Percentiles rank a stretch among this genome's conserved stretches.
Evolutionary conservation across 345 rosid species (phyloP).

Genomic region (Draba incana): DNA sequence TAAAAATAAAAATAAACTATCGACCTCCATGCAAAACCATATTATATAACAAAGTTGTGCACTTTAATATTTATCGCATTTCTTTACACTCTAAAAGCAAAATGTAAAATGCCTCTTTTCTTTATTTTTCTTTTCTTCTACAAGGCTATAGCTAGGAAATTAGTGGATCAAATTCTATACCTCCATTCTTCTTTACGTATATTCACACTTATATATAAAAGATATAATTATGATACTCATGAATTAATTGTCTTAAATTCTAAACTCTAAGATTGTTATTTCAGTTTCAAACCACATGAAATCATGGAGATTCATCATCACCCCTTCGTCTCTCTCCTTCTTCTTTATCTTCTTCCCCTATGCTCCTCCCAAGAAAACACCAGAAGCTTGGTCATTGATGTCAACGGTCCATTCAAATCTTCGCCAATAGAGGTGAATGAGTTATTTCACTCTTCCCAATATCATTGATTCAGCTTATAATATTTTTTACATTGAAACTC

Average conservation of each 20-base stretch:
- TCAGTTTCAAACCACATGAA: conserved; percentile 28
- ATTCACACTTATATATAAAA: not conserved
- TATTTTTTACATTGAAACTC: not conserved
- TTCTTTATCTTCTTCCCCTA: conserved; percentile 27
- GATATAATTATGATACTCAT: not conserved
- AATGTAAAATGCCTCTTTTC: conserved; percentile 24
- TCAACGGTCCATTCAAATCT: conserved; percentile 20
- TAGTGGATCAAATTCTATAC: conserved; percentile 30
- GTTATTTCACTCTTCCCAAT: not conserved
- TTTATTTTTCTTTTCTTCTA: conserved; percentile 22
- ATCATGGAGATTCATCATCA: conserved; percentile 34
- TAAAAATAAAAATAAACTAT: not conserved
- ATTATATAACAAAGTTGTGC: conserved; percentile 32
- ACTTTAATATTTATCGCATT: conserved; percentile 18
- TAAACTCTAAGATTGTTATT: conserved; percentile 13
- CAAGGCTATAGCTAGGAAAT: conserved; percentile 27
- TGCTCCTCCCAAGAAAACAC: conserved; percentile 34
- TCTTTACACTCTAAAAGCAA: conserved; percentile 42
- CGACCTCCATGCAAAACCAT: conserved; percentile 37
- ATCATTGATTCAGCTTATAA: not conserved
- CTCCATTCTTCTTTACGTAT: conserved; percentile 13
- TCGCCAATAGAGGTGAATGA: conserved; percentile 30
- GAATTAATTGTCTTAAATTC: not conserved
- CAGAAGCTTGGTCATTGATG: conserved; percentile 36
- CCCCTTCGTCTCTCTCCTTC: conserved; percentile 29